Base-by-base conservation (phyloP, 768 basidiomycete genomes). In the Boletus subparvulus region DNA sequence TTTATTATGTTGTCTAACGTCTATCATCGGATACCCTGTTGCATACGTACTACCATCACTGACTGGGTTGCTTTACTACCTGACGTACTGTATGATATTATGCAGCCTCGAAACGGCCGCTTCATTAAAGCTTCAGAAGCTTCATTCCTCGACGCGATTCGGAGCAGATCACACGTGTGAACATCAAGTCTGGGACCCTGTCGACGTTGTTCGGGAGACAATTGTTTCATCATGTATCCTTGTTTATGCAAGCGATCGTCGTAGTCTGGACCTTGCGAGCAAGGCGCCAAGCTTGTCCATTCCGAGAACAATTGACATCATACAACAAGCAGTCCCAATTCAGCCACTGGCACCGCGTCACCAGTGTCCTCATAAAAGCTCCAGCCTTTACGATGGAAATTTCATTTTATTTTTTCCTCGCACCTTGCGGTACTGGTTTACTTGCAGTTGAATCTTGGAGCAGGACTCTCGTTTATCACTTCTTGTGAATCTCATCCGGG, bases 31-130 rank as follows among this genome's bases (percentile, higher is more conserved):
- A 73, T 73, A 73, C 70, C 70, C 70, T 70, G 68, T 73, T 64
- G 66, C 72, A 71, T 71, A 72, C 71, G 62, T 69, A 72, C 60
- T 55, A 70, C 64, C 67, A 69, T 58, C 64, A 66, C 64, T 67
- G 62, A 71, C 62, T 61, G 45, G 40, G 54, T 64, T 69, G 59
- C 61, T 61, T 59, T 52, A 62, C 52, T 52, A 62, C 52, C 59
- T 69, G 66, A 66, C 50, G 54, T 37, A 59, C 48, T 71, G 64
- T 69, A 66, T 59, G 59, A 69, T 70, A 59, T 59, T 56, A 57
- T 48, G 44, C 56, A 55, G 47, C 49, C 37, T 41, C 36, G 56
- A 47, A 42, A 52, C 33, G 28, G 30, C 19, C 24, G 41, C 28
- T 54, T 32, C 32, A 32, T 32, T 11, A 11, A 32, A 32, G 32